Evolutionary conservation across 345 rosid species (phyloP).

Genomic region (Cardamine chenopodiifolia): DNA sequence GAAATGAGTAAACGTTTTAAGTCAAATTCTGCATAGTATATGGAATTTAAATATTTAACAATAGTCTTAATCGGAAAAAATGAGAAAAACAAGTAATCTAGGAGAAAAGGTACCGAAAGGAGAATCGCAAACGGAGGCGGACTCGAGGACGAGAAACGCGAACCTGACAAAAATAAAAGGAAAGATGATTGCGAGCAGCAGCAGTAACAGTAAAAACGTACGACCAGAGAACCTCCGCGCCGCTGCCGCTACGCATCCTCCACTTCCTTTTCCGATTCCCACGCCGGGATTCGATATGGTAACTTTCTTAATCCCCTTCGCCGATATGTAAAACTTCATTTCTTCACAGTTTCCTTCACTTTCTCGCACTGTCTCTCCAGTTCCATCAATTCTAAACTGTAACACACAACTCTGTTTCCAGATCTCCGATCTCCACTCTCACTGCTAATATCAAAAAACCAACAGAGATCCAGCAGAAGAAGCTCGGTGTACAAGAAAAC

Average conservation of each 20-base stretch:
- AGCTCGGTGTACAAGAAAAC: not conserved
- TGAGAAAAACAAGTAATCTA: not conserved
- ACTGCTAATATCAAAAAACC: not conserved
- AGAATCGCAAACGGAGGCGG: slow-evolving; percentile 67
- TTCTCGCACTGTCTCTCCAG: slow-evolving; percentile 30
- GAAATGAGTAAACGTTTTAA: not conserved
- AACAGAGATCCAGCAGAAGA: slow-evolving; percentile 12
- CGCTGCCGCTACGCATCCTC: slow-evolving; percentile 42
- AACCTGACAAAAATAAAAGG: slow-evolving; percentile 70
- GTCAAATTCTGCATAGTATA: too few relatives aligned
- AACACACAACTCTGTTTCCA: slow-evolving; percentile 5
- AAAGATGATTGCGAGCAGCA: slow-evolving; percentile 59
- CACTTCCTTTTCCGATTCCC: slow-evolving; percentile 46
- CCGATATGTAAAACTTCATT: slow-evolving; percentile 78
- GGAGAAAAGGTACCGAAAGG: slow-evolving; percentile 47
- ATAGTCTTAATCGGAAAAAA: not conserved
- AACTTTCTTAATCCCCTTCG: slow-evolving; percentile 67
- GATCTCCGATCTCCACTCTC: slow-evolving; percentile 30
- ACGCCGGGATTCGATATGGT: slow-evolving; percentile 53
- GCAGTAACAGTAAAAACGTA: slow-evolving; percentile 50
- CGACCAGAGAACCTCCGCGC: slow-evolving; percentile 61
- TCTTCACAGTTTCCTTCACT: slow-evolving; percentile 22
- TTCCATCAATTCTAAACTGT: slow-evolving; percentile 46
- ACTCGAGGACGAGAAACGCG: slow-evolving; percentile 80
- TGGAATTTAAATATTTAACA: too few relatives aligned